Base-by-base conservation (phyloP, 768 basidiomycete species). In the Sarcodon aspratus region DNA sequence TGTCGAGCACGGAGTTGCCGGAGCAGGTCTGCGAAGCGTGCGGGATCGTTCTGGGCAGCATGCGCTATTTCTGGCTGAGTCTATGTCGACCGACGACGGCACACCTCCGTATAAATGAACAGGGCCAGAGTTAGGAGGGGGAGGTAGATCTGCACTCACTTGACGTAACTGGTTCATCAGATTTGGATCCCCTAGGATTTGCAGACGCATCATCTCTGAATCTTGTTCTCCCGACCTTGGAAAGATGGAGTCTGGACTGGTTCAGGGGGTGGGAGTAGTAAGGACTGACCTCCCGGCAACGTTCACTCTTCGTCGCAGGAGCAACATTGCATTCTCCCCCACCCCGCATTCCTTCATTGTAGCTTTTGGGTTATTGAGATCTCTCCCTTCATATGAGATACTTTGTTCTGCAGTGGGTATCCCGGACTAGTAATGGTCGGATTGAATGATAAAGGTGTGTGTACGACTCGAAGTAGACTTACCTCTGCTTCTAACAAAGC, bases 401-500 rank as follows among this genome's bases (percentile, higher is more conserved):
- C 75, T 76, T 63, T 94, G 92, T 54, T 92, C 87, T 21, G 61
- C 47, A 13, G 75, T 59, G 1, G 85, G 79, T 43, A 94, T 80
- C 18, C 80, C 81, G 11, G 85, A 89, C 91, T 93, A 56, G 13
- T 37, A 44, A 15, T 11, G 10, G 44, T 50, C 50, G 33, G 42
- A 36, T 37, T 9, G 32, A 35, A n/a, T 18, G 3, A 31, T 46
- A 27, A 35, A 37, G 7, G 31, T 40, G 9, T 7, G 44, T n/a
- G 32, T 45, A 40, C 31, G 9, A 37, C 35, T 36, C 8, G 4
- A 45, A 13, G 33, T 46, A 38, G n/a, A 61, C 82, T 63, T 62
- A 92, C 95, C 79, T 97, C 94, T 0, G 85, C 94, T 66, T 96
- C 92, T n/a, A 96, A 73, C 48, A 97, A 71, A 10, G 90, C 95